Evolutionary conservation across 345 rosid genomes (phyloP), one percentile per base, ranked within the genome.

Genomic region (Boechera retrofracta): DNA sequence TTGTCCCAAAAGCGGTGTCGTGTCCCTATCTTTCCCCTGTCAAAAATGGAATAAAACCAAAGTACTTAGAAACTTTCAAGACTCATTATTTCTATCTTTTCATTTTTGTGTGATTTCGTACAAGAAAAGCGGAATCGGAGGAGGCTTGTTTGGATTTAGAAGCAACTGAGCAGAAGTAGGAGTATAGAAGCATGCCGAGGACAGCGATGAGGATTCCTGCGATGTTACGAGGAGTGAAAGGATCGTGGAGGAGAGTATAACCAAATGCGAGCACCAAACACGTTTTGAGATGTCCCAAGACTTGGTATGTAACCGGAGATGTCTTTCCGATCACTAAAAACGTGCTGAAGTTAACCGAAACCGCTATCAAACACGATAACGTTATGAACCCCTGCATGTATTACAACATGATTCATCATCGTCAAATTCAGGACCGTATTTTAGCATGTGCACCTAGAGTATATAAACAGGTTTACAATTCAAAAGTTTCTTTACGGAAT

Each of bases 271-370:
- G 98, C 39, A 95, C 94, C 57, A 95, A 89, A 75, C 99, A 95
- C 3, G 99, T 95, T 73, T 95, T 95, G 70, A 95, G 89, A 78
- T 95, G 99, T 5, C 99, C 99, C 13, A 95, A 89, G 67, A 95
- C 99, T 86, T 95, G 99, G 70, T 95, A 95, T 38, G 99, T 92
- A 28, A 95, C 97, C 0, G 99, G 99, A 2, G 99, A 95, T 61
- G 99, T 95, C 85, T 92, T 95, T n/a, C 99, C 99, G 39, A 95
- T 90, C 31, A 95, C 99, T 87, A 95, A 80, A 79, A 95, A 95
- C 3, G 99, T 95, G 77, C 99, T 95, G 74, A 95, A 95, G 86
- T 95, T 95, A 72, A 95, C 99, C 5, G 97, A 78, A 49, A 95
- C 99, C n/a, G 99, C 80, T 75, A 95, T 92, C 26, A 92, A 18